Conservation (phyloP, 257 asterid species). For the Solanum arcanum region DNA sequence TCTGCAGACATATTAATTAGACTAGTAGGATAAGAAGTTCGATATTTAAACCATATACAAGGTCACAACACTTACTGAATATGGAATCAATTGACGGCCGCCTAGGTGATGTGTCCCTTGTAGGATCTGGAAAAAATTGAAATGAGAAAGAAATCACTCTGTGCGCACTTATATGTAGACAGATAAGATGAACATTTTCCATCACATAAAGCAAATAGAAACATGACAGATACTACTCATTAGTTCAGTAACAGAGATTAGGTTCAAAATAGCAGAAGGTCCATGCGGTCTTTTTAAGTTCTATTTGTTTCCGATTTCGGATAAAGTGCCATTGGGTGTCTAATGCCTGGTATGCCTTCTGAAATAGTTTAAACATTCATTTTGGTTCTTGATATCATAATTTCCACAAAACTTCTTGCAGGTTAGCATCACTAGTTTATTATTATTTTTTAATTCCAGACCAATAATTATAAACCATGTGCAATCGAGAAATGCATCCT, state of each 20-base stretch:
- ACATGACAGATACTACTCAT: neutral
- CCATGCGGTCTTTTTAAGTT: neutral
- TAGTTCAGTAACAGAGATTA: neutral
- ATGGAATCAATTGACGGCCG: conserved; percentile 51
- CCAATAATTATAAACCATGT: neutral
- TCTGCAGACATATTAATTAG: conserved; percentile 18
- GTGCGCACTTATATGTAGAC: neutral
- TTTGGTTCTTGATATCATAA: neutral
- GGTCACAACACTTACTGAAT: conserved; percentile 32
- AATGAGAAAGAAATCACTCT: neutral
- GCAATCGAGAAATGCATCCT: neutral
- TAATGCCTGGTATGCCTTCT: neutral
- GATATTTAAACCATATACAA: neutral
- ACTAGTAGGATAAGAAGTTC: neutral
- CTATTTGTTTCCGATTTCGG: neutral
- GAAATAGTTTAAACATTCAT: neutral
- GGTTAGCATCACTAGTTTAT: neutral
- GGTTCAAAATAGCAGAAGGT: neutral
- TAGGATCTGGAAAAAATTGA: conserved; percentile 19
- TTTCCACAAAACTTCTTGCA: neutral
- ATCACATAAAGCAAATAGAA: neutral
- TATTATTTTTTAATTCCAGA: neutral
- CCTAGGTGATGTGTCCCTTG: conserved; percentile 48
- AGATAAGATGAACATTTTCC: neutral
- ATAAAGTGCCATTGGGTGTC: neutral